Percentiles rank a stretch among this genome's conserved stretches.
Evolutionary conservation across 2,329 filamentous ascomycete genomes (phyloP).

Genomic region (Trichoderma breve): DNA sequence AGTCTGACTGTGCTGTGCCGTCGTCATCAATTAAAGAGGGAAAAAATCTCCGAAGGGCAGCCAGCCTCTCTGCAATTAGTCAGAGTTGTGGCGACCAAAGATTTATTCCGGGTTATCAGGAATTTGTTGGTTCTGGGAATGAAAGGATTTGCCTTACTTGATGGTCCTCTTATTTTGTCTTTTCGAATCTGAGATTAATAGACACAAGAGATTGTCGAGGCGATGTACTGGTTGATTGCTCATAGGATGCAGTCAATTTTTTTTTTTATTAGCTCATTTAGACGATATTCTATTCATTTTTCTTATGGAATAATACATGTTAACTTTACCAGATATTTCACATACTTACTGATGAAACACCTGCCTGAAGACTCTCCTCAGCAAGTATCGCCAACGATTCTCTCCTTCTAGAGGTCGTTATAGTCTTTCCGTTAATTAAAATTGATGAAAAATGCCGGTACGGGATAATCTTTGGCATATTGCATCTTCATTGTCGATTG

Average conservation of each 20-base stretch:
- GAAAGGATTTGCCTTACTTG: background rate
- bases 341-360: background rate
- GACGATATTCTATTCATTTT: too few species aligned
- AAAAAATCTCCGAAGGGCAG: background rate
- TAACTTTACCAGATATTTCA: background rate
- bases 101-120: background rate
- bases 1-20: background rate
- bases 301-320: background rate
- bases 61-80: background rate
- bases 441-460: background rate
- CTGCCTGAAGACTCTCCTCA: background rate
- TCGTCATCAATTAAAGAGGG: background rate
- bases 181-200: background rate
- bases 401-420: background rate
- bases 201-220: background rate
- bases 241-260: background rate
- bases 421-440: background rate
- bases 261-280: background rate
- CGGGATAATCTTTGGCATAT: background rate
- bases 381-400: background rate
- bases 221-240: background rate
- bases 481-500: background rate
- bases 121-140: background rate
- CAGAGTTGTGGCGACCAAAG: background rate
- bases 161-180: background rate